phyloP scores from a whole-genome alignment of 331 rosid species.

The Acacia concinna region DNA sequence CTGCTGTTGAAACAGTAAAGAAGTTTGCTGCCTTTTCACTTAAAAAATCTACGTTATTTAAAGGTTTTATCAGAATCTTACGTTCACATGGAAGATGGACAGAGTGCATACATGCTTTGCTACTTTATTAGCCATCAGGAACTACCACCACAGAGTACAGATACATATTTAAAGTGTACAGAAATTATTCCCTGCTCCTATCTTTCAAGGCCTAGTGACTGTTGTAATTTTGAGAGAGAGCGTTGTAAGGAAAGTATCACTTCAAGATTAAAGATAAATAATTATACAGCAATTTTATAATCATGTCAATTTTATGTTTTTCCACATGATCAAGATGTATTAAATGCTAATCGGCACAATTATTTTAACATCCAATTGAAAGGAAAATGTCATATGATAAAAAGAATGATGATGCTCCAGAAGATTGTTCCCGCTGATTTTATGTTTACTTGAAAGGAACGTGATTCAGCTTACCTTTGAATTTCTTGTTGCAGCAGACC shows the following conservation, averaged over 20 bases:
- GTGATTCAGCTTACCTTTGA: conserved; percentile 54
- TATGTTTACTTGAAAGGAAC: conserved; percentile 8
- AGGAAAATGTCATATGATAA: conserved; percentile 7
- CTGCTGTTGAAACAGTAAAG: neutral
- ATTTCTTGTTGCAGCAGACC: conserved; percentile 59
- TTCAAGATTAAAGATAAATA: neutral
- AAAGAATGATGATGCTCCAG: conserved; percentile 4
- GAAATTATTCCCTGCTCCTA: neutral
- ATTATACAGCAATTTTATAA: neutral
- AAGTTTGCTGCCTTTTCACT: neutral
- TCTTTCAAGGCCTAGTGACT: neutral
- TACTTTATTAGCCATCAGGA: conserved; percentile 8
- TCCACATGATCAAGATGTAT: conserved; percentile 2
- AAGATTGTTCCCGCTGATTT: conserved; percentile 9
- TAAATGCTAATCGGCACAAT: neutral
- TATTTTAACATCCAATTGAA: conserved; percentile 12
- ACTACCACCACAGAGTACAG: conserved; percentile 2
- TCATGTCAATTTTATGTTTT: conserved; percentile 9
- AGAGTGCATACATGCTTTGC: conserved; percentile 15
- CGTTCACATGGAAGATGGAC: conserved; percentile 15
- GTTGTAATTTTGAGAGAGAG: neutral
- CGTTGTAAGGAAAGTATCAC: neutral
- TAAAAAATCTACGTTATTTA: neutral
- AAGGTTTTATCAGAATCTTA: conserved; percentile 14
- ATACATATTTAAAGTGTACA: neutral